phyloP scores from a whole-genome alignment of 805 yeast genomes.

The Barnettozyma pratensis region DNA sequence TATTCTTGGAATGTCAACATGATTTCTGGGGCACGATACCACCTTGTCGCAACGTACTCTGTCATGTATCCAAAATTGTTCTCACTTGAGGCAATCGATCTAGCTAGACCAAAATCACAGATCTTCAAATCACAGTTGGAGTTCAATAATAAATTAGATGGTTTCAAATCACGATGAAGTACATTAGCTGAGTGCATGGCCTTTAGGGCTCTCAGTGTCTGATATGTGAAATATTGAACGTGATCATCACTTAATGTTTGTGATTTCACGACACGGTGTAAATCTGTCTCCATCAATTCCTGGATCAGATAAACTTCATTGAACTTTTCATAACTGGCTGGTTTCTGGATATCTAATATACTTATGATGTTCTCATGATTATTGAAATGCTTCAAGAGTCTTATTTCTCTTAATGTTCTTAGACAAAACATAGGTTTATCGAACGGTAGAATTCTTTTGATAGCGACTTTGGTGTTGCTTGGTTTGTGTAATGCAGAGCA shows the following conservation, averaged over 20 bases:
- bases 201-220: slow-evolving; percentile 63
- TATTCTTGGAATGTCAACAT: slow-evolving; percentile 71
- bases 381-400: slow-evolving; percentile 56
- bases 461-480: slow-evolving; percentile 61
- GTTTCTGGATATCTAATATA: slow-evolving; percentile 62
- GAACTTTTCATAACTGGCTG: slow-evolving; percentile 51
- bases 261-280: slow-evolving; percentile 56
- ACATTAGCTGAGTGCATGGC: slow-evolving; percentile 69
- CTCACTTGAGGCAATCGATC: slow-evolving; percentile 47
- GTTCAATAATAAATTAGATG: slow-evolving; percentile 63
- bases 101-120: slow-evolving; percentile 74
- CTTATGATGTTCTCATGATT: slow-evolving; percentile 70
- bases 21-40: slow-evolving; percentile 84
- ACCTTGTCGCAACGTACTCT: slow-evolving; percentile 79
- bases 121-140: slow-evolving; percentile 70
- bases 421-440: slow-evolving; percentile 59
- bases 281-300: slow-evolving; percentile 73
- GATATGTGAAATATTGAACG: slow-evolving; percentile 65
- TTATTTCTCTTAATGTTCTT: slow-evolving; percentile 67
- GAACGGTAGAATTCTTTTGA: slow-evolving; percentile 72
- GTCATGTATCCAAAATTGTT: slow-evolving; percentile 54
- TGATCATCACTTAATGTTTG: slow-evolving; percentile 60
- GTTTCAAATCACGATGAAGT: slow-evolving; percentile 73
- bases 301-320: slow-evolving; percentile 72
- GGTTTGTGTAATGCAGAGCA: slow-evolving; percentile 63